These are phyloP conservation scores for Smittium mucronatum DNA, from an alignment of 371 early-diverging fungal species.

Conservation along the genomic window DNA sequence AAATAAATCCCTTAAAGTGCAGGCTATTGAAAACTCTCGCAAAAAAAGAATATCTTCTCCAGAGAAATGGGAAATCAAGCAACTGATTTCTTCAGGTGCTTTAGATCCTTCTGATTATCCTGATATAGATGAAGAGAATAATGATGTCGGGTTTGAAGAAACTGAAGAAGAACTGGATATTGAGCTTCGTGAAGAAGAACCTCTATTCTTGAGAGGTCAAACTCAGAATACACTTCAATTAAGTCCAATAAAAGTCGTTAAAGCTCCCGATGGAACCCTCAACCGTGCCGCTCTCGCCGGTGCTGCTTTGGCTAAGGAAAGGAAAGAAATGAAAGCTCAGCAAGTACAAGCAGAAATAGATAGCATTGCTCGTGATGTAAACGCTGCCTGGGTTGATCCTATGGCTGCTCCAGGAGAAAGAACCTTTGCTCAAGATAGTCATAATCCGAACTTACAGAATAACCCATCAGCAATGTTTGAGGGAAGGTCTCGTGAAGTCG, in stretches of 20 bases:
- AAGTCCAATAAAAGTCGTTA: conserved; percentile 91
- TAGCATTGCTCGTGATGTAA: conserved; percentile 77
- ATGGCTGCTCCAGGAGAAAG: conserved; percentile 76
- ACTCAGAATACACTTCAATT: conserved; percentile 69
- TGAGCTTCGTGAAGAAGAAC: conserved; percentile 91
- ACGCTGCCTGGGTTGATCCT: conserved; percentile 88
- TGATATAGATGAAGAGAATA: conserved; percentile 62
- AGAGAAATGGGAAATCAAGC: conserved; percentile 93
- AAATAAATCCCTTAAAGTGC: not conserved
- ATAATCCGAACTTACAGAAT: conserved; percentile 41
- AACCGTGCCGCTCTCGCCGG: conserved; percentile 91
- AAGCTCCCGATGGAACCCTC: conserved; percentile 91
- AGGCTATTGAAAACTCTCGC: not conserved
- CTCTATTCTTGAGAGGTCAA: conserved; percentile 86
- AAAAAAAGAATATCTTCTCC: conserved; percentile 85
- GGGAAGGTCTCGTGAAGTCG: conserved; percentile 37
- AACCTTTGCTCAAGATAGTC: conserved; percentile 78
- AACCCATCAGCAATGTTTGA: not conserved
- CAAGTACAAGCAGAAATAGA: conserved; percentile 78
- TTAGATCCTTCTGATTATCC: conserved; percentile 76
- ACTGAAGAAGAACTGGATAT: conserved; percentile 91
- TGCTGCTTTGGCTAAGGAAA: conserved; percentile 83
- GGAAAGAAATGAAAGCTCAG: conserved; percentile 74
- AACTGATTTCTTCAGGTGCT: conserved; percentile 88
- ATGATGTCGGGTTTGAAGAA: conserved; percentile 59